These are phyloP conservation scores for Nemania abortiva DNA, from an alignment of 2,329 filamentous ascomycete genomes.

Conservation along the genomic window DNA sequence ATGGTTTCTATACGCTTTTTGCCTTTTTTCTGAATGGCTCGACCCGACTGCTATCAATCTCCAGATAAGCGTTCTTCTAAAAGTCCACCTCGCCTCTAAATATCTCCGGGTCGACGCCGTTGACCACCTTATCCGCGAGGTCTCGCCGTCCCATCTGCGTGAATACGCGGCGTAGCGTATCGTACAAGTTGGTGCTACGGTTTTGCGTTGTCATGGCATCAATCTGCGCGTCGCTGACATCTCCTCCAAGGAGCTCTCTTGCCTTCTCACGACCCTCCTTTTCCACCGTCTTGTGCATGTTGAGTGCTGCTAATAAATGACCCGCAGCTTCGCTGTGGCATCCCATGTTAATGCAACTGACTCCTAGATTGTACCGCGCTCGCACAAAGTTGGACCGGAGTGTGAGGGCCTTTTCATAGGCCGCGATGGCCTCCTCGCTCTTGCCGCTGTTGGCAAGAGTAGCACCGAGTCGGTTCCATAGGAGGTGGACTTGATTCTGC, in stretches of 20 bases:
- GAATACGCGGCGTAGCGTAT: slow-evolving; percentile 94
- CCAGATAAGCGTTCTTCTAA: slow-evolving; percentile 48
- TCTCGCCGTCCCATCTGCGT: slow-evolving; percentile 93
- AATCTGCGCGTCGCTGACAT: slow-evolving; percentile 74
- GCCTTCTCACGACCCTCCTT: slow-evolving; percentile 85
- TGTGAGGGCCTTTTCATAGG: slow-evolving; percentile 91
- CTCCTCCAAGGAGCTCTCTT: slow-evolving; percentile 79
- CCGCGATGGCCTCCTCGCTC: slow-evolving; percentile 94
- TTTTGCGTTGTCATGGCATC: slow-evolving; percentile 94
- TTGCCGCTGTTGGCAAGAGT: slow-evolving; percentile 95
- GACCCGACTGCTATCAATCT: background rate
- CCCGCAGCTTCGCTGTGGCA: slow-evolving; percentile 93
- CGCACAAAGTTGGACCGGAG: slow-evolving; percentile 97
- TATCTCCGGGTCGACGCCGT: slow-evolving; percentile 88
- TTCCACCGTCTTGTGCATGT: slow-evolving; percentile 96
- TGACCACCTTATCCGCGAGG: slow-evolving; percentile 86
- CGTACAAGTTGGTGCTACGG: slow-evolving; percentile 95
- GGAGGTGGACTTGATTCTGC: slow-evolving; percentile 86
- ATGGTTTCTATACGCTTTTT: slow-evolving; percentile 6
- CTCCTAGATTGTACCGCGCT: slow-evolving; percentile 95
- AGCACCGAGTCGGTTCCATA: slow-evolving; percentile 97
- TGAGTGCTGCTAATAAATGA: slow-evolving; percentile 89
- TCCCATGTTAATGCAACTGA: slow-evolving; percentile 96
- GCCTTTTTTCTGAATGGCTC: background rate
- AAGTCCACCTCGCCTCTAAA: slow-evolving; percentile 95